These are phyloP conservation scores for Phytophthora niederhauseri DNA, from an alignment of 352 stramenopile species.

Conservation along the genomic window DNA sequence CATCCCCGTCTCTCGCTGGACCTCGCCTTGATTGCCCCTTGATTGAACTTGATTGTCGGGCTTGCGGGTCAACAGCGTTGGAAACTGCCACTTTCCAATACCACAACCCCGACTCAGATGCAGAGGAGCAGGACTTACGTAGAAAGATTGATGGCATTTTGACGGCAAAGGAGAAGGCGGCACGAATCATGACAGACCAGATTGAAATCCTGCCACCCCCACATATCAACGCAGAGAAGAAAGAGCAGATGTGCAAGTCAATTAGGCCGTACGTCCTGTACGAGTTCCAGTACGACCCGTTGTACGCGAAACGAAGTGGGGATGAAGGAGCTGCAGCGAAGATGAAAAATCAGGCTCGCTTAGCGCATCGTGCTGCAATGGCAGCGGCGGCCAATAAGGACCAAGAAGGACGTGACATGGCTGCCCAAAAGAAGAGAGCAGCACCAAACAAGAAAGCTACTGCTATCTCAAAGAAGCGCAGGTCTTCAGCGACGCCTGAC, in stretches of 20 bases:
- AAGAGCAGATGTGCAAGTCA: slow-evolving; percentile 9
- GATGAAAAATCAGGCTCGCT: slow-evolving; percentile 9
- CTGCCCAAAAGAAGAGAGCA: neutral
- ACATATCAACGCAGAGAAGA: slow-evolving; percentile 21
- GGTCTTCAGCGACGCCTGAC: neutral
- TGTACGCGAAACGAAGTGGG: slow-evolving; percentile 18
- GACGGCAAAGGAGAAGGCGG: neutral
- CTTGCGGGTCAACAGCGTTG: no score
- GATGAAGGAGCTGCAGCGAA: slow-evolving; percentile 13
- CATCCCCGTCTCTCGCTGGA: no score
- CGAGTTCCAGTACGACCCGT: slow-evolving; percentile 17
- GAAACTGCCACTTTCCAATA: no score
- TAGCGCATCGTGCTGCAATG: slow-evolving; percentile 8
- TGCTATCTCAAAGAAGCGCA: slow-evolving; percentile 1
- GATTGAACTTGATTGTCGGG: no score
- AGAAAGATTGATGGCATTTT: slow-evolving; percentile 8
- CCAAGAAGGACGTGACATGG: slow-evolving; percentile 4
- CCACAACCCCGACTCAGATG: neutral
- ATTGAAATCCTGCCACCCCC: slow-evolving; percentile 7
- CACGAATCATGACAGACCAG: slow-evolving; percentile 1
- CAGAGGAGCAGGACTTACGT: neutral
- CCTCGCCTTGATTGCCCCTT: no score
- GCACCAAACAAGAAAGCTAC: neutral
- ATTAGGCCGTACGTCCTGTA: slow-evolving; percentile 18
- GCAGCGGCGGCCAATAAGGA: slow-evolving; percentile 1